phyloP scores from a whole-genome alignment of 768 basidiomycete species.

The Tricholoma saponaceum region DNA sequence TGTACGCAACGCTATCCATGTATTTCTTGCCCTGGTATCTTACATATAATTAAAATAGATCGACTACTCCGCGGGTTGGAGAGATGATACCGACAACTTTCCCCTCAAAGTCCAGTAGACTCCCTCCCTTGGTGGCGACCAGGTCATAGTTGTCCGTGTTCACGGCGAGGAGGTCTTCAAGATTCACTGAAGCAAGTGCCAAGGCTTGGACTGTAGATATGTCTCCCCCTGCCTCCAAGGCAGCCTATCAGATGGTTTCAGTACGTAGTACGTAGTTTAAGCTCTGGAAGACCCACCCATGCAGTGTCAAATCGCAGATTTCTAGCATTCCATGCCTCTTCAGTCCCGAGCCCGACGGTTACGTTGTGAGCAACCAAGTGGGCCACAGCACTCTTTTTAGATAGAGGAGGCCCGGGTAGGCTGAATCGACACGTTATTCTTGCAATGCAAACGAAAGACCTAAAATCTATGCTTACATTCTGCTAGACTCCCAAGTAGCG shows the following conservation, averaged over 20 bases:
- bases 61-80: conserved; percentile 26
- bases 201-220: conserved; percentile 41
- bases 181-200: conserved; percentile 43
- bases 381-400: conserved; percentile 48
- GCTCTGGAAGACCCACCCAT: conserved; percentile 53
- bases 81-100: conserved; percentile 56
- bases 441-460: not conserved
- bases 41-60: conserved; percentile 13
- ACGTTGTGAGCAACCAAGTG: conserved; percentile 68
- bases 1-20: not conserved
- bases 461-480: conserved; percentile 43
- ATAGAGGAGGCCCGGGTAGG: conserved; percentile 70
- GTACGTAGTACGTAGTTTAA: not conserved
- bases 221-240: conserved; percentile 36
- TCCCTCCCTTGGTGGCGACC: conserved; percentile 55
- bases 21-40: not conserved
- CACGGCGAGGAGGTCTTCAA: conserved; percentile 36
- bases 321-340: conserved; percentile 66
- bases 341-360: conserved; percentile 62
- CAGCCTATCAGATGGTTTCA: conserved; percentile 26
- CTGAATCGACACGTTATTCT: conserved; percentile 17
- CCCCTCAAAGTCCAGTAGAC: conserved; percentile 40
- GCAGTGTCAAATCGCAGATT: conserved; percentile 79
- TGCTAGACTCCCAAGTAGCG: conserved; percentile 57
- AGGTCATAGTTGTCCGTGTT: conserved; percentile 42